These are phyloP conservation scores for Pseudogymnoascus verrucosus DNA, from an alignment of 2,329 filamentous ascomycete genomes.

Conservation along the genomic window DNA sequence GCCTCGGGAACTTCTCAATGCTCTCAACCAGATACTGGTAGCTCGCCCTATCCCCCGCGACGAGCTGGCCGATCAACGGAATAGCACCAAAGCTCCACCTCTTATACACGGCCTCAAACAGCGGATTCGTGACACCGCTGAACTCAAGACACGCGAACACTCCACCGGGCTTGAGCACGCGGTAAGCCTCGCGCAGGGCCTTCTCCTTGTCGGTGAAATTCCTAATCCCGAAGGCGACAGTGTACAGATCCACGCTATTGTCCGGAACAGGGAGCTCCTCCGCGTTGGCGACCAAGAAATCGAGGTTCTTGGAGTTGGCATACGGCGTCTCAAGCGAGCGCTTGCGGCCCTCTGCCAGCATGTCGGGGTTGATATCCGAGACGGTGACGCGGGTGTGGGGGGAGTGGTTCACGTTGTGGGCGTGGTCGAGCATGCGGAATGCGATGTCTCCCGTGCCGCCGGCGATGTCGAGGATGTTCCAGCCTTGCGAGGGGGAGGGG, in stretches of 20 bases:
- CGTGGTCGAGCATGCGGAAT: conserved; percentile 88
- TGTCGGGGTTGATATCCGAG: conserved; percentile 90
- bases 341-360: conserved; percentile 82
- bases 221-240: conserved; percentile 92
- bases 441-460: conserved; percentile 97
- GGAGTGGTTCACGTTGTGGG: conserved; percentile 72
- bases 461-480: conserved; percentile 86
- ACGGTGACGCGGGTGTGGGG: conserved; percentile 77
- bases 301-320: conserved; percentile 49
- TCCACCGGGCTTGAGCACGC: conserved; percentile 87
- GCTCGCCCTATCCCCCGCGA: conserved; percentile 87
- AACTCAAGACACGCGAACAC: conserved; percentile 97
- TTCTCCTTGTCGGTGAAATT: conserved; percentile 91
- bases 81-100: conserved; percentile 94
- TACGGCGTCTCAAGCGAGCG: conserved; percentile 53
- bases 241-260: conserved; percentile 84
- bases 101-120: conserved; percentile 85
- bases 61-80: conserved; percentile 87
- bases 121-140: conserved; percentile 62
- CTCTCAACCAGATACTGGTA: conserved; percentile 99
- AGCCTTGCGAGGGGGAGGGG: conserved; percentile 45
- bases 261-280: conserved; percentile 64
- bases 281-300: conserved; percentile 86
- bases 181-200: conserved; percentile 73
- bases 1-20: conserved; percentile 85